phyloP scores from a whole-genome alignment of 768 basidiomycete genomes.

The Amanita subjunquillea region DNA sequence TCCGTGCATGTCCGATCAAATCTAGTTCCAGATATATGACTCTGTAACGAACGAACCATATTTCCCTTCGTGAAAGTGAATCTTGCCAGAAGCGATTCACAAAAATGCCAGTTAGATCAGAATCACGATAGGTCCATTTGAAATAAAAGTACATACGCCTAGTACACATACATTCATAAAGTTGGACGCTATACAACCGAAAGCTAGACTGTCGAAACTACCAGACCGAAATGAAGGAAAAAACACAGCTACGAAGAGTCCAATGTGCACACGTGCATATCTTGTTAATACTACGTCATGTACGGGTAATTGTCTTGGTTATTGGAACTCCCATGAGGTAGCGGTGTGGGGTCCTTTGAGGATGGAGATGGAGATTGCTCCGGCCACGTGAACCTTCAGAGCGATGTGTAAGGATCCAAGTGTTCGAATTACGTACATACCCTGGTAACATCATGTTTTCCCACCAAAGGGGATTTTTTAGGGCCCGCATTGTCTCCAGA shows the following conservation, averaged over 20 bases:
- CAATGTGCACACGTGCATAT: too few relatives aligned
- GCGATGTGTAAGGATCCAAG: background rate
- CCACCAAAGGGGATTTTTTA: constrained; percentile 70
- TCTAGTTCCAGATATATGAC: too few relatives aligned
- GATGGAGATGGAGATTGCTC: constrained; percentile 25
- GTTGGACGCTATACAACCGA: too few relatives aligned
- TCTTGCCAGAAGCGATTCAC: too few relatives aligned
- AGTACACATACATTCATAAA: background rate
- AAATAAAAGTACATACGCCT: background rate
- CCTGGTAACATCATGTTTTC: constrained; percentile 82
- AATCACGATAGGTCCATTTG: background rate
- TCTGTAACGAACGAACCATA: too few relatives aligned
- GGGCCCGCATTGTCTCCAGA: constrained; percentile 62
- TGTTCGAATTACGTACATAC: constrained; percentile 20
- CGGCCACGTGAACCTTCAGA: constrained; percentile 24
- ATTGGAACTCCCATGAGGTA: constrained; percentile 5
- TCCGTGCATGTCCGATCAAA: background rate
- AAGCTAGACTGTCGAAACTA: too few relatives aligned
- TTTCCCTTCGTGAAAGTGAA: too few relatives aligned
- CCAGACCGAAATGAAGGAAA: too few relatives aligned
- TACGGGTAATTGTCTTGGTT: background rate
- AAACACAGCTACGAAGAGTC: background rate
- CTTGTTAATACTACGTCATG: background rate
- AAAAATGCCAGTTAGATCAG: background rate
- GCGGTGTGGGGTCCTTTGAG: constrained; percentile 9